These are phyloP conservation scores for Syzygium aqueum DNA, from an alignment of 345 rosid species.

Conservation along the genomic window DNA sequence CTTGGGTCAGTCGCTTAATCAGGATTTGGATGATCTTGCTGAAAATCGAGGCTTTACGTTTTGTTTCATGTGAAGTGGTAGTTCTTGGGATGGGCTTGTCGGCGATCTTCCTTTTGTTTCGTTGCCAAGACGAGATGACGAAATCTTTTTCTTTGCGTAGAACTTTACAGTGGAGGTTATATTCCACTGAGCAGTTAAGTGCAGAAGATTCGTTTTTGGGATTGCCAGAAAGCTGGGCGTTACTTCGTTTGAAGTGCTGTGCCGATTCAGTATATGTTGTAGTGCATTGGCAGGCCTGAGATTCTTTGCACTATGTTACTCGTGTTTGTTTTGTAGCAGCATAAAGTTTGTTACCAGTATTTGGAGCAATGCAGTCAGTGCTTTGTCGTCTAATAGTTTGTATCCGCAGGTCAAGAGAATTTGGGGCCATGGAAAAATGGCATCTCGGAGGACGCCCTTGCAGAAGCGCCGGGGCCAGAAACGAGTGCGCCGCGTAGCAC, in stretches of 20 bases:
- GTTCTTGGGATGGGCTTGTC: neutral
- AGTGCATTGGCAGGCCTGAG: neutral
- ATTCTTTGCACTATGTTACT: neutral
- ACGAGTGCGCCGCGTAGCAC: slow-evolving; percentile 16
- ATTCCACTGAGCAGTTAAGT: neutral
- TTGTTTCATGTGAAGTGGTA: neutral
- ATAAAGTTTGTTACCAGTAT: neutral
- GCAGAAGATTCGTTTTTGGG: neutral
- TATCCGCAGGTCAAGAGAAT: slow-evolving; percentile 33
- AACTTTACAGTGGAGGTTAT: neutral
- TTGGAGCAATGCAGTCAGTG: neutral
- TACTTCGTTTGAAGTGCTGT: neutral
- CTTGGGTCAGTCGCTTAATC: slow-evolving; percentile 34
- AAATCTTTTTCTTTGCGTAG: neutral
- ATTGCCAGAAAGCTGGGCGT: neutral
- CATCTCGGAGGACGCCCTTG: slow-evolving; percentile 17
- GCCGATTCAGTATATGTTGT: neutral
- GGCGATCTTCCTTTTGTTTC: neutral
- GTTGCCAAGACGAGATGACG: neutral
- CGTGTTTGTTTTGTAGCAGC: neutral
- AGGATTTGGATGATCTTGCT: neutral
- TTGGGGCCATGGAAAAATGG: slow-evolving; percentile 57
- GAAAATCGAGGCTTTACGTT: neutral
- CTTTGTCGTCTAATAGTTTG: neutral
- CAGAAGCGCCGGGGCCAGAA: slow-evolving; percentile 57